A percentile compares a stretch with the other conserved stretches of the same genome.
Conservation (phyloP, 202 grass and related monocot genomes). For the Setaria italica region DNA sequence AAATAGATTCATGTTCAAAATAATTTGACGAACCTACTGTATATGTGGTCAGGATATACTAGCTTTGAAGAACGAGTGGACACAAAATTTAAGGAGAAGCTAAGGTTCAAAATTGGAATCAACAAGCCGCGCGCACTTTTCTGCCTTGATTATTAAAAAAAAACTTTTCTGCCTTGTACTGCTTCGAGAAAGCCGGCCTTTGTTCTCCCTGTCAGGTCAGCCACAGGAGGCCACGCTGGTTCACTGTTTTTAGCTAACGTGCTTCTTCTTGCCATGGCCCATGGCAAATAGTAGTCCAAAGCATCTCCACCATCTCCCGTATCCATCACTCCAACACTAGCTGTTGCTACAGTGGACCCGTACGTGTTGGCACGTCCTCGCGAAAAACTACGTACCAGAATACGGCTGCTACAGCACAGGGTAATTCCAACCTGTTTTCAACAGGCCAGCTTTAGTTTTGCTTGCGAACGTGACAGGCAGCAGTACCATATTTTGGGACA, state of each 20-base stretch:
- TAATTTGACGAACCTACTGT: too few relatives aligned
- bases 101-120: too few relatives aligned
- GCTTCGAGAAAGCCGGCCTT: too few relatives aligned
- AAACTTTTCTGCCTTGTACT: too few relatives aligned
- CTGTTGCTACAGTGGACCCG: background rate
- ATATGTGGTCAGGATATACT: too few relatives aligned
- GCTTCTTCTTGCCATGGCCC: background rate
- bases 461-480: background rate
- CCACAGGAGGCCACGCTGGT: too few relatives aligned
- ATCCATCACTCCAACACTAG: background rate
- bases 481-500: conserved; percentile 20
- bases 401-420: background rate
- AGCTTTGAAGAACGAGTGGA: too few relatives aligned
- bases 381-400: background rate
- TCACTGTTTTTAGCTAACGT: background rate
- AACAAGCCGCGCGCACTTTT: too few relatives aligned
- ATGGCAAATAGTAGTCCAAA: background rate
- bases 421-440: background rate
- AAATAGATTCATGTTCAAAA: too few relatives aligned
- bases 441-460: background rate
- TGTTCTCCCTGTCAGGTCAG: too few relatives aligned
- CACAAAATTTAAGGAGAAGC: too few relatives aligned
- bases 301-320: background rate
- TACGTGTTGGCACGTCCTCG: background rate
- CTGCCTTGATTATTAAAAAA: too few relatives aligned